Base-by-base conservation (phyloP, 2,329 filamentous ascomycete species). In the Xylaria sp. region DNA sequence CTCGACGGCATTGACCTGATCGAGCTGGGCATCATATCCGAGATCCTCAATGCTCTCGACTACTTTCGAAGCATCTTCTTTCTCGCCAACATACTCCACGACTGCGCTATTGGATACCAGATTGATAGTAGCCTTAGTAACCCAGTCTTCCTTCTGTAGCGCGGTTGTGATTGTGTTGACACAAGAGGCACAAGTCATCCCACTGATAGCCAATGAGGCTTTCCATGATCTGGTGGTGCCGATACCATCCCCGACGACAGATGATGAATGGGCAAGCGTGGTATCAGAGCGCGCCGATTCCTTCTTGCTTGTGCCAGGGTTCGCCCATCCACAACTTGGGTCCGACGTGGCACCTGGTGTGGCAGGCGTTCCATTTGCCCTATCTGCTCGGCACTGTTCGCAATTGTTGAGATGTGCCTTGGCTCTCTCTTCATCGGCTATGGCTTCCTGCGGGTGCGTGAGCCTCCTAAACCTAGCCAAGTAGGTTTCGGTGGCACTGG, bases 111-210 rank as follows among this genome's bases (percentile, higher is more conserved):
- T 90, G 25, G 87, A 86, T 56, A 93, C 84, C 10, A 94, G 82
- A 72, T 89, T 92, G 74, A 94, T 87, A 1, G 82, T 82, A 49
- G 88, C 83, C 5, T 86, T 85, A 59, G 84, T 82, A 31, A 93
- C 82, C 82, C 86, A 91, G 5, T 86, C 83, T 25, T 85, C 79
- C 69, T 88, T 86, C 56, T 86, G 81, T 46, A 94, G 79, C 70
- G 87, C 86, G 7, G 85, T 81, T 13, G 86, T 89, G 72, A 94
- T 88, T 48, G 85, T 83, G 75, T 90, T 90, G 62, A 85, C 85
- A 75, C 92, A 94, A 13, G 90, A 86, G 15, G 89, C 88, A 77
- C 92, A 94, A 3, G 89, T 92, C 91, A 94, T 93, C 62, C 91
- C 91, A 33, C 86, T 88, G 49, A 94, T 85, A 23, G 89, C 87